Base-by-base conservation (phyloP, 805 yeast genomes). In the Lachancea sp. region DNA sequence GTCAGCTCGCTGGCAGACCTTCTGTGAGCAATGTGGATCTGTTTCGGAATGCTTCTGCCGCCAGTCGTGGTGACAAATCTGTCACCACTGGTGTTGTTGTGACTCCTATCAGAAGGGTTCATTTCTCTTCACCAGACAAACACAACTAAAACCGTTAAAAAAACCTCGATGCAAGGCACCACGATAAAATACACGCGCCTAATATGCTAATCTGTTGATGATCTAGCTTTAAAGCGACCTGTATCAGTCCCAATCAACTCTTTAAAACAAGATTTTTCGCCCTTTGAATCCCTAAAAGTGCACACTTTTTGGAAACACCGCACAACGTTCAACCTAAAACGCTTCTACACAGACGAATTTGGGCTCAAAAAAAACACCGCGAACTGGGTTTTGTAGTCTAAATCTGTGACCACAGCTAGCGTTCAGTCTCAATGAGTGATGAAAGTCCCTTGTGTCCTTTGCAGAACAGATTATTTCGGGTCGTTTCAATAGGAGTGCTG, bases 1-100 rank as follows among this genome's bases (percentile, higher is more conserved):
- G 98, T 91, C 62, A 93, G 73, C 63, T 93, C 99, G 54, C 90
- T 80, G n/a, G 97, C 97, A 2, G 97, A 85, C 49, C 96, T 77
- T 59, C 98, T 78, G 59, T 93, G 98, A n/a, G 98, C 98, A 52
- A 91, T 89, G 67, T 89, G 95, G 49, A 93, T 73, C 49, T 78
- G 79, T 53, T 76, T 75, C 33, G 84, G 82, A 45, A 65, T 64
- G 48, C 70, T 70, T 34, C 63, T 68, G 15, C 63, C 65, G 3
- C 71, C 68, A 27, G 60, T 57, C 12, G 70, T 60, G 38, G 58
- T 51, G 33, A 55, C 63, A 42, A 48, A 54, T 41, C 44, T 51
- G 36, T 51, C 51, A 31, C 53, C 57, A 19, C 42, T 26, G 18
- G 25, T 11, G 12, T 17, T 29, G 27, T 16, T 29, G 22, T 38